Evolutionary conservation across 768 basidiomycete genomes (phyloP), one percentile per base, ranked within the genome.

Genomic region (Nidularia pulvinata): DNA sequence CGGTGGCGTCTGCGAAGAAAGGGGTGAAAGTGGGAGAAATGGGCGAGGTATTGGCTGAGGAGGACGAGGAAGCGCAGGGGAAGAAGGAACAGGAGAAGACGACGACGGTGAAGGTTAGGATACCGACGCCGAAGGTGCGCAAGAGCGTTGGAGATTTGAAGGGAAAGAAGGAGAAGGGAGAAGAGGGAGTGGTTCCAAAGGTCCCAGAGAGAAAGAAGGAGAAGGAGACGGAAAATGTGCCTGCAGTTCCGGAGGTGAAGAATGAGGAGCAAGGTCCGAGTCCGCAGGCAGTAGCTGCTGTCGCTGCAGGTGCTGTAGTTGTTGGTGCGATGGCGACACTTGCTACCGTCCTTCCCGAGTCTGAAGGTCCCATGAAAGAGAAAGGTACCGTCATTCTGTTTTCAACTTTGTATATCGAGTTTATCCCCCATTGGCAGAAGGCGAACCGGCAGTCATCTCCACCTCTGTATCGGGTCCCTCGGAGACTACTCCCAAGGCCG

Each of bases 21-120:
- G n/a, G n/a, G n/a, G n/a, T n/a, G n/a, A 73, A 71, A 50, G 69
- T 86, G 19, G 86, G 86, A 14, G 89, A 91, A 69, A 76, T 88
- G 80, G 89, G 89, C 7, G 89, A 90, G 62, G 71, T 84, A 13
- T 59, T 89, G 35, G 67, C 74, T 19, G 87, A 89, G 62, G 83
- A 81, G 58, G 75, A 74, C 2, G 72, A 69, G 58, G 69, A 67
- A 19, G n/a, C n/a, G n/a, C n/a, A n/a, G n/a, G n/a, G n/a, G n/a
- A n/a, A n/a, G n/a, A n/a, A n/a, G n/a, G n/a, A n/a, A n/a, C n/a
- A n/a, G n/a, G n/a, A n/a, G n/a, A 51, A 55, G 47, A 52, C 45
- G 25, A 50, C 35, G 34, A 58, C 39, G 9, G 64, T 63, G 11
- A 67, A 62, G 39, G 55, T 69, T 48, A 65, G 62, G 47, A 53